Evolutionary conservation across 805 yeast species (phyloP), one percentile per base, ranked within the genome.

Genomic region (Candida maesae): DNA sequence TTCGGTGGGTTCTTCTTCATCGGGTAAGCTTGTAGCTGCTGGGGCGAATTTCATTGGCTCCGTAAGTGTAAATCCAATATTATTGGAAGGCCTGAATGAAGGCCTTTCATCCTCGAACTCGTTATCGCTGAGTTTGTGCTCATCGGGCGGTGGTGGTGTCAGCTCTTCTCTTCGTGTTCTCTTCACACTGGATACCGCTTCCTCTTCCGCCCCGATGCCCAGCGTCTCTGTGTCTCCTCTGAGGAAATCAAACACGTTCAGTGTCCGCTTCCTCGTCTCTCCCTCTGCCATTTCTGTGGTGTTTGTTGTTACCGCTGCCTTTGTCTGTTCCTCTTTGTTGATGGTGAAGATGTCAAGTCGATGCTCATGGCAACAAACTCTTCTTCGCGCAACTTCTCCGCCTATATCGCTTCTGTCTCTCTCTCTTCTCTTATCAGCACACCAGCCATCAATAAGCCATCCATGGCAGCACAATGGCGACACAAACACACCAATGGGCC

Each of bases 401-500:
- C n/a, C n/a, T n/a, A n/a, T n/a, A n/a, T n/a, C n/a, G n/a, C n/a
- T n/a, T n/a, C n/a, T n/a, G n/a, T n/a, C n/a, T n/a, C n/a, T n/a
- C n/a, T 26, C 29, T 15, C 12, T 28, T 15, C 6, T 28, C 6
- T 28, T 12, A 28, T 12, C 31, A 28, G 10, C 17, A 15, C 18
- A 28, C 6, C 17, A n/a, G 15, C 18, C 8, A 17, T 28, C 31
- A 9, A 26, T 9, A 13, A n/a, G 12, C 14, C 15, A 9, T 7
- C n/a, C 5, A 33, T 33, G 35, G 8, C 27, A 5, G 5, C 18
- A 17, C n/a, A 13, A 33, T 33, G 35, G 8, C 27, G 9, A 6
- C 18, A 21, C 23, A 21, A 6, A 20, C 41, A 12, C 36, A 29
- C 1, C 15, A 46, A 17, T 72, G 77, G 74, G 60, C 66, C 7